phyloP scores from a whole-genome alignment of 352 stramenopile species.

The Achlya hypogyna region DNA sequence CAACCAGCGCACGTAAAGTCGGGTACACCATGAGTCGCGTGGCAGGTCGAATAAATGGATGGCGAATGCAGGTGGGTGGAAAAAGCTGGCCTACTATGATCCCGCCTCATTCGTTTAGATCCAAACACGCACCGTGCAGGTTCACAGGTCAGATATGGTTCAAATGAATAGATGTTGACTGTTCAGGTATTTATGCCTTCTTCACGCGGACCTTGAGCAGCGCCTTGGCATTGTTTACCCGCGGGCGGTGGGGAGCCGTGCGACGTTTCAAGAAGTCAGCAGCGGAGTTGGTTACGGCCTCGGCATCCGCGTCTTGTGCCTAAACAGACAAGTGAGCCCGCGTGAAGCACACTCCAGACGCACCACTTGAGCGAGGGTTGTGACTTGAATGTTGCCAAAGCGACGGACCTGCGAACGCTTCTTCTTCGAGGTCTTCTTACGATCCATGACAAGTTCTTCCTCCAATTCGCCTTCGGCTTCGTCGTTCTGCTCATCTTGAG shows the following conservation, averaged over 20 bases:
- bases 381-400: constrained; percentile 18
- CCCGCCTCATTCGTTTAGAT: too few species aligned
- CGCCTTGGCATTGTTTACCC: background rate
- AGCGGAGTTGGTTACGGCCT: background rate
- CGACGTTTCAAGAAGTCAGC: background rate
- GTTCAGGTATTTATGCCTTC: too few species aligned
- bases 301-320: background rate
- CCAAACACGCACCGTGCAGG: too few species aligned
- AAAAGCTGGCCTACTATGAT: too few species aligned
- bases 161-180: too few species aligned
- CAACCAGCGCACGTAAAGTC: too few species aligned
- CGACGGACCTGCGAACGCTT: constrained; percentile 5
- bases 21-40: too few species aligned
- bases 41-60: too few species aligned
- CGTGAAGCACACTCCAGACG: background rate
- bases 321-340: background rate
- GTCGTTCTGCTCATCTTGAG: background rate
- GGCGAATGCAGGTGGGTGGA: too few species aligned
- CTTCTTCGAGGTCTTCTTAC: background rate
- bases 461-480: background rate
- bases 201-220: background rate
- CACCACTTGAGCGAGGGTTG: background rate
- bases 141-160: too few species aligned
- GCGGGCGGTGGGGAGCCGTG: background rate
- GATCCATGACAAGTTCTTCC: background rate